phyloP scores from a whole-genome alignment of 306 rosid genomes.

The Castanospermum australe region DNA sequence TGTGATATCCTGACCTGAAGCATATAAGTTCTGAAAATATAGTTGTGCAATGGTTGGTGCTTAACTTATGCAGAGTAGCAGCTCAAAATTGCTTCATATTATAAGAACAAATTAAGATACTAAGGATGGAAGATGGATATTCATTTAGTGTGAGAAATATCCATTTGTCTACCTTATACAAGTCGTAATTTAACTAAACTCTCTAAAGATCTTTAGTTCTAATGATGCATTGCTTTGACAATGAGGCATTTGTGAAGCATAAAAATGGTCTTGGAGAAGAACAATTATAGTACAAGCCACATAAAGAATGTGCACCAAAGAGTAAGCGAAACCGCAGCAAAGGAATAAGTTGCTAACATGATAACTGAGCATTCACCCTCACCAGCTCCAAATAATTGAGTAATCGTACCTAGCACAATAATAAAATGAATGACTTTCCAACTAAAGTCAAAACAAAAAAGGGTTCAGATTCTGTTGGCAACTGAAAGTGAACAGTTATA shows the following conservation, averaged over 20 bases:
- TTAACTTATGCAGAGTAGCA: too few species aligned
- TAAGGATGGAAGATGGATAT: background rate
- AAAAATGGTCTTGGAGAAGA: background rate
- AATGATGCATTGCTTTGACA: background rate
- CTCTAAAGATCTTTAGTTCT: background rate
- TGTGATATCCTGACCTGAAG: too few species aligned
- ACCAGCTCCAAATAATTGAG: conserved; percentile 42
- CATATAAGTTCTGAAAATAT: too few species aligned
- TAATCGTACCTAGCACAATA: conserved; percentile 30
- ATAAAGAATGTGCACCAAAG: conserved; percentile 39
- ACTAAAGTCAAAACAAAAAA: background rate
- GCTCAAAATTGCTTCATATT: too few species aligned
- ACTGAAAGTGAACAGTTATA: background rate
- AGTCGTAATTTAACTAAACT: background rate
- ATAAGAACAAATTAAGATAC: too few species aligned
- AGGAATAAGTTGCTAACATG: conserved; percentile 39
- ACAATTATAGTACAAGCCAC: conserved; percentile 29
- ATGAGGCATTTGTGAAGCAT: background rate
- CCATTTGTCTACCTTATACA: background rate
- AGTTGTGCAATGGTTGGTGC: too few species aligned
- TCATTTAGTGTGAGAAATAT: background rate
- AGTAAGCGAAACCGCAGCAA: conserved; percentile 29
- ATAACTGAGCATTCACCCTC: conserved; percentile 37
- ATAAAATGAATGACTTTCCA: background rate
- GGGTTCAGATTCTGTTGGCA: background rate